Evolutionary conservation across 2,329 filamentous ascomycete genomes (phyloP), one percentile per base, ranked within the genome.

Genomic region (Sporothrix protearum): DNA sequence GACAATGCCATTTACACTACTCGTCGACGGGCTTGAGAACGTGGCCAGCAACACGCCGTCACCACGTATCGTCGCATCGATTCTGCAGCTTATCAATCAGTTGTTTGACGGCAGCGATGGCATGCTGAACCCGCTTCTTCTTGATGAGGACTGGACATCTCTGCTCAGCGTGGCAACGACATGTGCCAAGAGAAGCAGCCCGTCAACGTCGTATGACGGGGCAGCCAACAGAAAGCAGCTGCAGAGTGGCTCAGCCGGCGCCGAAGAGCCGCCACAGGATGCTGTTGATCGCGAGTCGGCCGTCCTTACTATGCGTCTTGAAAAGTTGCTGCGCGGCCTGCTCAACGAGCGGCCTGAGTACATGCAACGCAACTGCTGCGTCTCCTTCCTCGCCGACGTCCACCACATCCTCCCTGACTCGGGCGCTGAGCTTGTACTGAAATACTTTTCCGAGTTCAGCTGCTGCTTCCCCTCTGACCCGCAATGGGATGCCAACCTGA

Each of bases 391-490:
- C 73, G 83, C 87, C 39, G 82, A 85, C 30, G 85, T 92, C 19
- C 86, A 90, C 70, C 81, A 82, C 19, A 84, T 88, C 47, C 83
- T 93, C 9, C 88, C 89, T 6, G 89, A 93, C 76, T 85, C 86
- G 3, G 87, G 88, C 9, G 89, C 87, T 1, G 85, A 85, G 63
- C 82, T 90, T 12, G 85, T 93, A 30, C 84, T 93, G 57, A 85
- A 88, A 59, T 88, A 92, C 77, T 91, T 90, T 74, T 85, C 86
- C 71, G 87, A 92, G 69, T 90, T 91, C 74, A 85, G 90, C 61
- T 89, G 88, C 76, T 91, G 92, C 76, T 91, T 90, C 59, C 91
- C 91, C 2, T 92, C 91, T 0, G 90, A 92, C 75, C 80, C 85
- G 63, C 83, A 87, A 47, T 94, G 91, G 91, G 85, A 91, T 73